phyloP scores from a whole-genome alignment of 2,329 filamentous ascomycete species.

The Akanthomyces lecanii region DNA sequence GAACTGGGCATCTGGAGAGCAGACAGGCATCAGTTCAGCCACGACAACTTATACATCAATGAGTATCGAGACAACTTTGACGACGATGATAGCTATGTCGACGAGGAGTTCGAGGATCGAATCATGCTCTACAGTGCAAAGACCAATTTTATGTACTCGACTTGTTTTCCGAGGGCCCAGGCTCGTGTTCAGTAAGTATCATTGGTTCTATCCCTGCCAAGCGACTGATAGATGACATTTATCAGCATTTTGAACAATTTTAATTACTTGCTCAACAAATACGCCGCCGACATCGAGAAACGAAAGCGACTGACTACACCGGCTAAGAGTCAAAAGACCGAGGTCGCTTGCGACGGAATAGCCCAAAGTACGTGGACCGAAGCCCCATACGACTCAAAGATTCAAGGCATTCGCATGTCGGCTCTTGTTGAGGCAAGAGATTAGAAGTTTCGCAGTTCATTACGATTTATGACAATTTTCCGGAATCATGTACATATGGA shows the following conservation, averaged over 20 bases:
- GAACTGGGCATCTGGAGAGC: slow-evolving; percentile 26
- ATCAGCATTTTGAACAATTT: neutral
- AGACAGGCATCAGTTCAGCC: slow-evolving; percentile 15
- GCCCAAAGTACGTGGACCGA: no score
- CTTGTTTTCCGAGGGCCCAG: slow-evolving; percentile 13
- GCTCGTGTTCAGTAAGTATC: slow-evolving; percentile 14
- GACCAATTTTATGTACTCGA: slow-evolving; percentile 21
- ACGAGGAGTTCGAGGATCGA: slow-evolving; percentile 24
- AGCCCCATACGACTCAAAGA: no score
- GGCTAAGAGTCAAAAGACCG: no score
- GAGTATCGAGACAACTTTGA: slow-evolving; percentile 23
- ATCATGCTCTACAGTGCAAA: slow-evolving; percentile 23
- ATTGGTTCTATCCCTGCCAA: neutral
- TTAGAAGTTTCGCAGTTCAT: no score
- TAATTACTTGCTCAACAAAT: neutral
- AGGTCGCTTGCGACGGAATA: no score
- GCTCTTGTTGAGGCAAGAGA: no score
- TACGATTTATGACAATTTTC: no score
- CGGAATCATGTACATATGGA: no score
- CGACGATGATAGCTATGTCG: slow-evolving; percentile 21
- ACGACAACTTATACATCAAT: slow-evolving; percentile 15
- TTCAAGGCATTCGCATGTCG: no score
- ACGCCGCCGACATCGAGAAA: neutral
- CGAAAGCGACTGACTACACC: no score
- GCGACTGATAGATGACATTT: neutral